Percentiles rank a stretch among this genome's conserved stretches.
Evolutionary conservation across 2,329 filamentous ascomycete species (phyloP).

Genomic region (Colletotrichum sp.): DNA sequence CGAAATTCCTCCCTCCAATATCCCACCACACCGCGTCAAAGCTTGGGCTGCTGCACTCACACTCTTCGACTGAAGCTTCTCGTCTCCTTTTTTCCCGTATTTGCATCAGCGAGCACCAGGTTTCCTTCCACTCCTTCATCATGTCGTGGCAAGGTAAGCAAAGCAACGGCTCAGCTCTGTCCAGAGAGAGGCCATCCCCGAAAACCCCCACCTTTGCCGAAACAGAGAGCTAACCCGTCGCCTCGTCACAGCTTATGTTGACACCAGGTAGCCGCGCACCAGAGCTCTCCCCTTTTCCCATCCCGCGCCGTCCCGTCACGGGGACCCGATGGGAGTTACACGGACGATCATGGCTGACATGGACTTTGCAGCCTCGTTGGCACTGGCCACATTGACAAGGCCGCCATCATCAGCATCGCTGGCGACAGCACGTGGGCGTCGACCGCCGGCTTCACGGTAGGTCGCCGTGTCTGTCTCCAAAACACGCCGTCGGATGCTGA

Average conservation of each 20-base stretch:
- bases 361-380: conserved; percentile 70
- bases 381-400: conserved; percentile 81
- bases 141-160: conserved; percentile 54
- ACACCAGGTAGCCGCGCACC: conserved; percentile 47
- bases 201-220: conserved; percentile 11
- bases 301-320: background rate
- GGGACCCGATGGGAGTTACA: background rate
- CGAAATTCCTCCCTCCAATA: conserved; percentile 13
- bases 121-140: conserved; percentile 31
- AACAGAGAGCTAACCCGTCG: conserved; percentile 31
- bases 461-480: conserved; percentile 19
- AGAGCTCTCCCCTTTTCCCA: background rate
- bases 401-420: conserved; percentile 80
- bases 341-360: conserved; percentile 3
- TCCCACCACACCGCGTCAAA: conserved; percentile 19
- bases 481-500: background rate
- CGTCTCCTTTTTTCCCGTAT: conserved; percentile 11
- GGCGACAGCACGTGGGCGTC: conserved; percentile 83
- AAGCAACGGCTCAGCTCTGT: background rate
- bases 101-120: conserved; percentile 18
- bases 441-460: conserved; percentile 74
- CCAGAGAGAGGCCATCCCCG: background rate
- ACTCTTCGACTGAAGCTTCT: conserved; percentile 18
- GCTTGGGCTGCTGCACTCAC: conserved; percentile 1
- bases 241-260: conserved; percentile 49